Evolutionary conservation across 257 asterid species (phyloP).

Genomic region (Linaria vulgaris): DNA sequence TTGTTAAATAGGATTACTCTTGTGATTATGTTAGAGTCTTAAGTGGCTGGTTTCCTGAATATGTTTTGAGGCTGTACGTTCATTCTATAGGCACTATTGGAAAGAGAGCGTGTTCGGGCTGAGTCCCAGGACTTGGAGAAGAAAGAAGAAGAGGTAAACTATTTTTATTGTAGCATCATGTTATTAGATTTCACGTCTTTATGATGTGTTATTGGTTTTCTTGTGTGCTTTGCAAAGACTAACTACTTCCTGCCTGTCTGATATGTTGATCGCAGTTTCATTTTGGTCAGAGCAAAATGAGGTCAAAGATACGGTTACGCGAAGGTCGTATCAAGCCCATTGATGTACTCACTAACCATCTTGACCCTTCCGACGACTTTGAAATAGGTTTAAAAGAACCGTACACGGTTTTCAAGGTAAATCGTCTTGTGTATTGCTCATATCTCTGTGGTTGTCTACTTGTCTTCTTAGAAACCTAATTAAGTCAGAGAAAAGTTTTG

Average conservation of each 20-base stretch:
- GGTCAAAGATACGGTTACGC: slow-evolving; percentile 90
- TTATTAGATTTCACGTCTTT: slow-evolving; percentile 7
- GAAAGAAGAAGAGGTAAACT: slow-evolving; percentile 88
- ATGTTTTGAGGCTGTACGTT: slow-evolving; percentile 4
- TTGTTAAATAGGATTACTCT: slow-evolving; percentile 1
- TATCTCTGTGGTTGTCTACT: slow-evolving; percentile 2
- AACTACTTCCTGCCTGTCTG: slow-evolving; percentile 21
- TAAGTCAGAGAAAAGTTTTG: not conserved
- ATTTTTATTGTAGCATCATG: slow-evolving; percentile 12
- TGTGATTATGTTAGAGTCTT: slow-evolving; percentile 18
- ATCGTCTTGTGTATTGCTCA: slow-evolving; percentile 2
- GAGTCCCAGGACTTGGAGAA: slow-evolving; percentile 99
- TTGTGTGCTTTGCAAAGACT: slow-evolving; percentile 7
- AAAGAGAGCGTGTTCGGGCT: slow-evolving; percentile 96
- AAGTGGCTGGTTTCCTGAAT: slow-evolving; percentile 8
- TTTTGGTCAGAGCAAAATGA: slow-evolving; percentile 89
- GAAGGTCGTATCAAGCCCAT: slow-evolving; percentile 95
- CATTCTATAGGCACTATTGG: slow-evolving; percentile 61
- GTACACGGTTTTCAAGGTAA: slow-evolving; percentile 79
- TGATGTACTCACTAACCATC: slow-evolving; percentile 83
- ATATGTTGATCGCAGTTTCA: slow-evolving; percentile 63
- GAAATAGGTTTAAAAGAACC: slow-evolving; percentile 90
- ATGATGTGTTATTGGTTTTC: not conserved
- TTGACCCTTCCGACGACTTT: slow-evolving; percentile 79
- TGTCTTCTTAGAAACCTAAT: slow-evolving; percentile 6